Base-by-base conservation (phyloP, 2,329 filamentous ascomycete genomes). In the Tolypocladium tundrense region DNA sequence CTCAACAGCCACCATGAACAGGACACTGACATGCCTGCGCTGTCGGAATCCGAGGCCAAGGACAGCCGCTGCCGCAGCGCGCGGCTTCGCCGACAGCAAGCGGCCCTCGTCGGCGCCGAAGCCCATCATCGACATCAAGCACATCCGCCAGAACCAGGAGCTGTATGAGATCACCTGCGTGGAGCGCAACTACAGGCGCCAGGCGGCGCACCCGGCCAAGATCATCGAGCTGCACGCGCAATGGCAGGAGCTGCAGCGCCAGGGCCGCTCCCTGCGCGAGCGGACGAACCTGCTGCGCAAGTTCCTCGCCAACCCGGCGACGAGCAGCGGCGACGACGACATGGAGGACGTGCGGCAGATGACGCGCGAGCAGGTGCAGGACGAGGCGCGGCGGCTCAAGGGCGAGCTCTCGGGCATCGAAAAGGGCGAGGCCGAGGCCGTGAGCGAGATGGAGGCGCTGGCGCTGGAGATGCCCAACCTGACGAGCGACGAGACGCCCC, bases 391-490 rank as follows among this genome's bases (percentile, higher is more conserved):
- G 57, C 67, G 67, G 6, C 68, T 92, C 57, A 93, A 94, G 72
- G 72, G 75, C 3, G 72, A 82, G 64, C 77, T 94, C 13, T 73
- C 78, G 0, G 69, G 67, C 4, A 82, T 90, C 57, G 85, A 88
- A 65, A 76, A 76, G 40, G 75, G 81, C 60, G 88, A 92, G 70
- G 75, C 77, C n/a, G 69, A 72, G 9, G 72, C 90, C 40, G 77
- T 75, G 41, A 65, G 73, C 21, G 85, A 92, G 69, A 92, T 96
- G 71, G 81, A 90, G 61, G 73, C 75, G 42, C 80, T 97, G 58
- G 91, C 91, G 2, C 77, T 89, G 1, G 83, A 88, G 52, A 79
- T 97, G 55, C 94, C 94, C 14, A 99, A 97, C 73, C 79, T 96
- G 59, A 96, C 91, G 59, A 90, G 86, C 69, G 72, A 79, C 4